Evolutionary conservation across 441 rosid genomes (phyloP).

Genomic region (Mallotus japonicus): DNA sequence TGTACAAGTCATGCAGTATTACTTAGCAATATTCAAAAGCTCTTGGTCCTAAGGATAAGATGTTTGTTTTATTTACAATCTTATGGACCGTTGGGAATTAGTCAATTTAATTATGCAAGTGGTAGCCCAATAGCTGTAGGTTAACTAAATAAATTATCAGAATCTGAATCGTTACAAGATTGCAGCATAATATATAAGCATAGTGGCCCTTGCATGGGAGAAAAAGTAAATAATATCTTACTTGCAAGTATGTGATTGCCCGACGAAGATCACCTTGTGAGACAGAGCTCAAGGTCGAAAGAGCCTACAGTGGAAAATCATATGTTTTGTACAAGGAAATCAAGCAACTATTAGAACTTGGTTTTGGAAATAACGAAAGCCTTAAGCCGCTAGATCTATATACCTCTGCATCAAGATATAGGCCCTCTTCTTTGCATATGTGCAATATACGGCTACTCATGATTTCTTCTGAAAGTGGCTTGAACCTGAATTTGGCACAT

Average conservation of each 20-base stretch:
- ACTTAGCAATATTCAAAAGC: too few species aligned
- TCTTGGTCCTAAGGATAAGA: too few species aligned
- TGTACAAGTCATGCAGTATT: too few species aligned
- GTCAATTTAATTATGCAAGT: background rate
- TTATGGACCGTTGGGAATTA: background rate
- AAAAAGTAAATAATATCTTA: constrained; percentile 24
- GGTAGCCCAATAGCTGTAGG: background rate
- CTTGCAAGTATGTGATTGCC: constrained; percentile 95
- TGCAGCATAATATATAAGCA: constrained; percentile 1
- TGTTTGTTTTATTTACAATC: too few species aligned
- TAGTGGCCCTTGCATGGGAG: background rate
- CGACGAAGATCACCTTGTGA: constrained; percentile 98
- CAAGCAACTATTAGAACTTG: constrained; percentile 12
- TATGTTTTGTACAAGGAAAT: constrained; percentile 8
- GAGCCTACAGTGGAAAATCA: constrained; percentile 46
- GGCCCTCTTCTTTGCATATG: constrained; percentile 73
- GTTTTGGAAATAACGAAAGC: constrained; percentile 13
- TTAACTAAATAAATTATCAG: background rate
- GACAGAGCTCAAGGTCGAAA: constrained; percentile 75
- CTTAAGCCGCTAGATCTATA: constrained; percentile 16
- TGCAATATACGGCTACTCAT: constrained; percentile 76
- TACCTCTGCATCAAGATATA: constrained; percentile 73
- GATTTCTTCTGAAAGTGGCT: constrained; percentile 91
- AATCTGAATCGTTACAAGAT: background rate
- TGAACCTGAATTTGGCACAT: constrained; percentile 98